Base-by-base conservation (phyloP, 2,329 filamentous ascomycete species). In the Penicillium psychrosexuale region DNA sequence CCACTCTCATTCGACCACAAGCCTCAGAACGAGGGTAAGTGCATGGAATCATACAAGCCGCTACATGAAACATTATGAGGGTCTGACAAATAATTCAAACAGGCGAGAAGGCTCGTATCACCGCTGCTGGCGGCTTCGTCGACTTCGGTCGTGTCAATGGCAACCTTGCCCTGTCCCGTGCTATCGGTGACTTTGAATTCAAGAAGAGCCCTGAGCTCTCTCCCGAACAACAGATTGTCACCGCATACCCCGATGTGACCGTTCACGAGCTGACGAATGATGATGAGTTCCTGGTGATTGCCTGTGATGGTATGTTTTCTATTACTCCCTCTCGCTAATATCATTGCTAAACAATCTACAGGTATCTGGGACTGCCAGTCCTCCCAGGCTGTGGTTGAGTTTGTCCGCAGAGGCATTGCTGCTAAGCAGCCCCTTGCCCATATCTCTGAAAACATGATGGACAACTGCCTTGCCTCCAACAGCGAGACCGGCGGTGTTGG, bases 381-480 rank as follows among this genome's bases (percentile, higher is more conserved):
- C 53, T 99, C 94, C 43, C 94, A 99, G 79, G 90, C 93, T 37
- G 94, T 99, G 33, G 80, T 97, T 65, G 94, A 99, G 76, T 99
- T 99, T 72, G 94, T 97, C 61, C 85, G 94, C 73, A 88, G 94
- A 71, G 94, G 94, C 54, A 96, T 99, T 73, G 93, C 91, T 47
- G 92, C 92, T 48, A 96, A 96, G 80, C 94, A 99, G 77, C 89
- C 95, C 47, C 84, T 99, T 48, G 86, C 92, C 53, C 89, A 90
- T 73, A 97, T 99, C 69, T 97, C 93, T 75, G 94, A 99, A 78
- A 99, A 99, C 79, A 96, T 99, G 91, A 99, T 99, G 94, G 93
- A 99, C 80, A 99, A 97, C 80, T 99, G 94, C 73, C 82, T 99
- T 62, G 92, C 94, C 38, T 96, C 92, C 58, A 97, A 96, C 83